Conservation (phyloP, 2,329 filamentous ascomycete genomes). For the Aspergillus sergii region DNA sequence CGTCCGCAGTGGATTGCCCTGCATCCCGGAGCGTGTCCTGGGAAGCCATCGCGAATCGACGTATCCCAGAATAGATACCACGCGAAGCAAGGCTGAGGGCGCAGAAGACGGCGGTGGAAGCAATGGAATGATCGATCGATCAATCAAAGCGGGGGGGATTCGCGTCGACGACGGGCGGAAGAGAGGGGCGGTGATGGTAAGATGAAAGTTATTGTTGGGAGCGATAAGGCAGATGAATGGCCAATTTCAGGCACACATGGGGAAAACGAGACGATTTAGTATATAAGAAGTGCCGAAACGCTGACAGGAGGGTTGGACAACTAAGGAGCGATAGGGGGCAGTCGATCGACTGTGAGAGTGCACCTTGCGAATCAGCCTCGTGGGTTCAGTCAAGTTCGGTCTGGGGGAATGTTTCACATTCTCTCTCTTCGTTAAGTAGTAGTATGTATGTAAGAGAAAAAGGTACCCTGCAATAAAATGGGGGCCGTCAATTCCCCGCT, state of each 20-base stretch:
- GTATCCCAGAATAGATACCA: slow-evolving; percentile 27
- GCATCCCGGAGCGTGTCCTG: slow-evolving; percentile 36
- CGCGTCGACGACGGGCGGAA: slow-evolving; percentile 9
- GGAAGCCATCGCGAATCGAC: slow-evolving; percentile 31
- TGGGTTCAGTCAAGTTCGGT: slow-evolving; percentile 5
- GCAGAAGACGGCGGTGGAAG: slow-evolving; percentile 12
- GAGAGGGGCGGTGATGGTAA: slow-evolving; percentile 11
- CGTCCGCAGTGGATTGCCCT: slow-evolving; percentile 39
- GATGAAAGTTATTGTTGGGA: not conserved
- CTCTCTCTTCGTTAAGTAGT: not conserved
- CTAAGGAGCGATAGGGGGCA: not conserved
- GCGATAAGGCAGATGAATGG: slow-evolving; percentile 8
- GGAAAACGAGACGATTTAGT: not conserved
- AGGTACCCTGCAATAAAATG: not conserved
- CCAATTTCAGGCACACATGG: not conserved
- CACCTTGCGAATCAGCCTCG: slow-evolving; percentile 30
- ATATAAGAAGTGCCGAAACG: not conserved
- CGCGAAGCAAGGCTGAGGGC: slow-evolving; percentile 21
- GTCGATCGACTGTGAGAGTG: slow-evolving; percentile 2
- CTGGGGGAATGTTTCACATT: slow-evolving; percentile 15
- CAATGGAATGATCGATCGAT: not conserved
- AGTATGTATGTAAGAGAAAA: not conserved
- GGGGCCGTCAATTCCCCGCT: not conserved
- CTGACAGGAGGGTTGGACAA: not conserved
- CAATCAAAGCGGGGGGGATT: not conserved